Base-by-base conservation (phyloP, 1,284 basidiomycete genomes). In the Hypsizygus ulmarius region DNA sequence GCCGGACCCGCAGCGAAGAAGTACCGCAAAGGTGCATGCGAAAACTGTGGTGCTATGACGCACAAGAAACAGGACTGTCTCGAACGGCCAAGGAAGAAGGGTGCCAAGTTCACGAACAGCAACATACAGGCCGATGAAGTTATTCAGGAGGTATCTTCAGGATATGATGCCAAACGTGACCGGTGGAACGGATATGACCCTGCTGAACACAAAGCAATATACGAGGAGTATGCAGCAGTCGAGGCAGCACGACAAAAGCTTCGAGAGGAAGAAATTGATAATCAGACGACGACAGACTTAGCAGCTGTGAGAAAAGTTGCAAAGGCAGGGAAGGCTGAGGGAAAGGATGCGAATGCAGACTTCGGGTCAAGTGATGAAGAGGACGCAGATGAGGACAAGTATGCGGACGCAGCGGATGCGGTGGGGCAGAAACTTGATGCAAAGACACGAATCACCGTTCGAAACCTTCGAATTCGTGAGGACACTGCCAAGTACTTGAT, bases 401-500 rank as follows among this genome's bases (percentile, higher is more conserved):
- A 98, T 61, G 96, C 96, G 15, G 97, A 99, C 62, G 87, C 91
- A 34, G 96, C 96, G 12, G 95, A 98, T 64, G 93, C 93, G 45
- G 94, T 97, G 11, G 97, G 97, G 5, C 96, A 98, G 68, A 97
- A 97, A 69, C 77, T 99, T 57, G 96, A 99, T 66, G 90, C 93
- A 11, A 98, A 99, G 73, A 97, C 94, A 27, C 88, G 97, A 50
- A 96, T 99, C 57, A 98, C 97, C 4, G 94, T 99, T 47, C 87
- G 97, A 57, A 99, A 99, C 69, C 74, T 99, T 62, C 91, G 97
- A 72, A 99, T 99, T 59, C 87, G 97, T 64, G 97, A 99, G 71
- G 97, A 99, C 66, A 97, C 96, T 1, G 97, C 97, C 12, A 99
- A 99, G 69, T 99, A 99, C 61, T 82, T 99, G 59, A 90, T 97